These are phyloP conservation scores for Lactarius trivialis DNA, from an alignment of 768 basidiomycete species.

Conservation along the genomic window DNA sequence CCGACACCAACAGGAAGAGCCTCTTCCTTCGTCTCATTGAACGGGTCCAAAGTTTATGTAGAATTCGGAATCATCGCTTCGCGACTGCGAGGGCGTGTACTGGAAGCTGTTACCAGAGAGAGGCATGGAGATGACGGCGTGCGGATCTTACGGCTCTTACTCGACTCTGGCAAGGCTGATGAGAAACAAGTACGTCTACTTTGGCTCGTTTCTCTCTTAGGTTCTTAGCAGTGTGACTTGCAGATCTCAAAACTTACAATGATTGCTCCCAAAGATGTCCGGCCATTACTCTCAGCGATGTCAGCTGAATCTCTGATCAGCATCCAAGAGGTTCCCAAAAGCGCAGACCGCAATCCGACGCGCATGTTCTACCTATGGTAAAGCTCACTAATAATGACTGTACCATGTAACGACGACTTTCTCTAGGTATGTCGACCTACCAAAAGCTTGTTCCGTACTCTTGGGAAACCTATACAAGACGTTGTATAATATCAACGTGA, in stretches of 20 bases:
- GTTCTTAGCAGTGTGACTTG: constrained; percentile 4
- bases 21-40: constrained; percentile 57
- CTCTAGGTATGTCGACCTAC: constrained; percentile 81
- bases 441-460: constrained; percentile 73
- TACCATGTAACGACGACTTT: constrained; percentile 7
- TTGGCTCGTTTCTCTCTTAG: neutral
- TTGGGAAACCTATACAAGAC: constrained; percentile 83
- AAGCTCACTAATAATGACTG: constrained; percentile 13
- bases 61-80: constrained; percentile 70
- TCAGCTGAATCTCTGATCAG: constrained; percentile 79
- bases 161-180: constrained; percentile 85
- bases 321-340: constrained; percentile 89
- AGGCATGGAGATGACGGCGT: constrained; percentile 80
- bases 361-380: constrained; percentile 92
- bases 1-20: constrained; percentile 66
- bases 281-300: constrained; percentile 71
- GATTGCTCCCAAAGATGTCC: constrained; percentile 84
- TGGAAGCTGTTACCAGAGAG: constrained; percentile 77
- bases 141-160: constrained; percentile 69
- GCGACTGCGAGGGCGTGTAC: constrained; percentile 58
- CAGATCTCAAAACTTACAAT: constrained; percentile 91
- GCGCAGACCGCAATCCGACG: constrained; percentile 81
- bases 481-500: constrained; percentile 73
- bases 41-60: constrained; percentile 65
- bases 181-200: constrained; percentile 72